These are phyloP conservation scores for Cladophialophora immunda DNA, from an alignment of 2,329 filamentous ascomycete species.

Conservation along the genomic window DNA sequence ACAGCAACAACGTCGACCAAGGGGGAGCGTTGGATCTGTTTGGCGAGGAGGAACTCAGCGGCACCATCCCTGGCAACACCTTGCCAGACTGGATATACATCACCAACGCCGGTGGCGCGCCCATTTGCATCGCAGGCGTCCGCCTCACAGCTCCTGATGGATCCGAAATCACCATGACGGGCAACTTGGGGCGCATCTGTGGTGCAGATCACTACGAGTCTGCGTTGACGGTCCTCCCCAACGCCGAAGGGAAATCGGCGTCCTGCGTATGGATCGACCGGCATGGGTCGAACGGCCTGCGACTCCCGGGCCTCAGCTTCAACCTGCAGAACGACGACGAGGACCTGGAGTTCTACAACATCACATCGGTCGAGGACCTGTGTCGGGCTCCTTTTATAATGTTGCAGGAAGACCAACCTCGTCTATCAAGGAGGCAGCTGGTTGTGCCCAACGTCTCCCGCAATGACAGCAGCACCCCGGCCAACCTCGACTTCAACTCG, in stretches of 20 bases:
- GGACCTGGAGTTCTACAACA: neutral
- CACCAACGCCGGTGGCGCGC: conserved; percentile 8
- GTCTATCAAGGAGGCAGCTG: neutral
- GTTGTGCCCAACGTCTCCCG: neutral
- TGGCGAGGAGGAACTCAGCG: neutral
- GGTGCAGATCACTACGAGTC: conserved; percentile 11
- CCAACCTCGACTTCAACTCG: conserved; percentile 3
- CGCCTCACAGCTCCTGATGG: neutral
- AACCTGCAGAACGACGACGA: neutral
- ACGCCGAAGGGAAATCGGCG: neutral
- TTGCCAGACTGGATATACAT: conserved; percentile 3
- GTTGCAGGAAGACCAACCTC: neutral
- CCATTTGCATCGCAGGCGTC: conserved; percentile 11
- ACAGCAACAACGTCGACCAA: neutral
- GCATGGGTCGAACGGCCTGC: conserved; percentile 7
- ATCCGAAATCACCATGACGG: conserved; percentile 8
- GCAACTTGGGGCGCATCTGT: conserved; percentile 13
- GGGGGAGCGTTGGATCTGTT: neutral
- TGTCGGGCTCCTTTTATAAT: conserved; percentile 2
- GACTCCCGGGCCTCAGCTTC: conserved; percentile 1
- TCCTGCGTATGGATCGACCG: conserved; percentile 16
- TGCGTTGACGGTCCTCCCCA: neutral
- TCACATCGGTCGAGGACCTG: conserved; percentile 10
- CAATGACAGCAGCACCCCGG: neutral
- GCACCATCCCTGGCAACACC: neutral